phyloP scores from a whole-genome alignment of 2,329 filamentous ascomycete species.

The Stenocarpella maydis region DNA sequence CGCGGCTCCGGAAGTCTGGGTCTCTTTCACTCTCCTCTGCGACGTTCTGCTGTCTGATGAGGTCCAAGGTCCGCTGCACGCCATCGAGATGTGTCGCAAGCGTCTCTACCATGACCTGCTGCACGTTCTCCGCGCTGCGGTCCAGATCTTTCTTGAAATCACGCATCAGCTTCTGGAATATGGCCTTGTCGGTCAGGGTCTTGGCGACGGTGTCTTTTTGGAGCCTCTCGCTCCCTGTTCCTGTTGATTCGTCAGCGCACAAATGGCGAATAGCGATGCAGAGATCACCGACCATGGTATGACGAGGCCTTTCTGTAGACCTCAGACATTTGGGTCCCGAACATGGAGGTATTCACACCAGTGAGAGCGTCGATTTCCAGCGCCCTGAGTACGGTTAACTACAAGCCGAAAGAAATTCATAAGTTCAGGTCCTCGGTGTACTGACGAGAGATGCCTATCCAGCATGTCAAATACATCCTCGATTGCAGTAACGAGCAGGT shows the following conservation, averaged over 20 bases:
- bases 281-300: neutral
- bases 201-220: neutral
- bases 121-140: neutral
- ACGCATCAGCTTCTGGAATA: neutral
- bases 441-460: neutral
- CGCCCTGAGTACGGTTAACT: neutral
- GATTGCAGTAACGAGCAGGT: neutral
- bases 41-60: neutral
- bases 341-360: neutral
- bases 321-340: neutral
- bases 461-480: rapidly evolving
- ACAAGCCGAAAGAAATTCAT: too few species aligned
- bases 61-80: neutral
- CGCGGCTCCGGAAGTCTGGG: neutral
- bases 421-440: rapidly evolving
- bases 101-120: neutral
- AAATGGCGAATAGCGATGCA: too few species aligned
- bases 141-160: neutral
- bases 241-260: neutral
- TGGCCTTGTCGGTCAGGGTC: neutral
- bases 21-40: neutral
- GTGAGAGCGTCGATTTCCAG: neutral
- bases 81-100: neutral
- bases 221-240: neutral
- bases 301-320: neutral